Base-by-base conservation (phyloP, 495 filamentous ascomycete species). In the Thermothielavioides terrestris region DNA sequence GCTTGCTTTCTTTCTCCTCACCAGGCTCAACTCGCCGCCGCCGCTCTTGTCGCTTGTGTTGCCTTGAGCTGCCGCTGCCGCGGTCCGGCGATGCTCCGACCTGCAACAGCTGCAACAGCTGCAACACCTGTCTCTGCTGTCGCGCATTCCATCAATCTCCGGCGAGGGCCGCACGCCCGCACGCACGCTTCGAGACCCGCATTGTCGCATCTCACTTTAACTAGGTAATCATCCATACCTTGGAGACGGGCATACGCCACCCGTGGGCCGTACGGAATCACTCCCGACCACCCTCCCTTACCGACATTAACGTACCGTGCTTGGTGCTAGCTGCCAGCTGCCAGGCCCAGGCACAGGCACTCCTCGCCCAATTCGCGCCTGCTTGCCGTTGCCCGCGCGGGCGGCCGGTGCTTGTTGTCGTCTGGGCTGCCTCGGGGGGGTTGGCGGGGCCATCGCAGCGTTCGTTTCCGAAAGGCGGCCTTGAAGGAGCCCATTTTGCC, bases 311-410 rank as follows among this genome's bases (percentile, higher is more conserved):
- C n/a, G n/a, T n/a, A n/a, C n/a, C n/a, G n/a, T n/a, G n/a, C n/a
- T n/a, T n/a, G n/a, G n/a, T n/a, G n/a, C n/a, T n/a, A n/a, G n/a
- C 36, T 49, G 46, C 26, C 46, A 49, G 46, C 46, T 49, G 46
- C 17, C 35, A 40, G 21, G 25, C 35, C 20, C 35, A 25, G 17
- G 21, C 25, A n/a, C n/a, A n/a, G n/a, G n/a, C n/a, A n/a, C n/a
- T n/a, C n/a, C n/a, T n/a, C n/a, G n/a, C n/a, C n/a, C n/a, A n/a
- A n/a, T n/a, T n/a, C n/a, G n/a, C n/a, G n/a, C n/a, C n/a, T n/a
- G n/a, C n/a, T n/a, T n/a, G n/a, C n/a, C n/a, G n/a, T n/a, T n/a
- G n/a, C n/a, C n/a, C n/a, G n/a, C n/a, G n/a, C n/a, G n/a, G n/a
- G 11, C 31, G 9, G 21, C 15, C 27, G 26, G 40, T 22, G 21